These are phyloP conservation scores for Fonsecaea nubica DNA, from an alignment of 2,329 filamentous ascomycete species.

Conservation along the genomic window DNA sequence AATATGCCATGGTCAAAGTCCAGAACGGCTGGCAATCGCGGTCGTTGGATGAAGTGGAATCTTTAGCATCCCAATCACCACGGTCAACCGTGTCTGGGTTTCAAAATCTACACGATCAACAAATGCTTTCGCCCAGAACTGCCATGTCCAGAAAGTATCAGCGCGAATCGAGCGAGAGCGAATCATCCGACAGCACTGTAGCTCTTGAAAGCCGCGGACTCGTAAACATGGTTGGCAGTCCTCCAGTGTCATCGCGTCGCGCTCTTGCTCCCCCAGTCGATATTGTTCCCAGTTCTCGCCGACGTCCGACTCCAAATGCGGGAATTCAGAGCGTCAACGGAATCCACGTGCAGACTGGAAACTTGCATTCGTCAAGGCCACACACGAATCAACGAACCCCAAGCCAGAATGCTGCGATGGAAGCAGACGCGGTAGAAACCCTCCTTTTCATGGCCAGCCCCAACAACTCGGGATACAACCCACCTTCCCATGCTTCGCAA, in stretches of 20 bases:
- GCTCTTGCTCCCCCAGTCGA: conserved; percentile 53
- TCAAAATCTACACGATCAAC: conserved; percentile 59
- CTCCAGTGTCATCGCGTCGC: conserved; percentile 26
- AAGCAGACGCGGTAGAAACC: conserved; percentile 59
- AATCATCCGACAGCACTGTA: conserved; percentile 38
- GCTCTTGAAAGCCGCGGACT: conserved; percentile 30
- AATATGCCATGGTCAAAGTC: conserved; percentile 93
- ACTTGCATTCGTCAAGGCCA: conserved; percentile 28
- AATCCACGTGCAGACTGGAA: conserved; percentile 16
- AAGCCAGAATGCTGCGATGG: conserved; percentile 54
- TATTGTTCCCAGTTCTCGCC: conserved; percentile 48
- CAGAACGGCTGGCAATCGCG: conserved; percentile 86
- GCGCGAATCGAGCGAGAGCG: conserved; percentile 39
- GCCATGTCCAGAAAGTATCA: conserved; percentile 42
- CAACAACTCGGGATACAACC: conserved; percentile 53
- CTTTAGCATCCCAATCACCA: conserved; percentile 73
- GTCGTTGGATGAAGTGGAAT: conserved; percentile 78
- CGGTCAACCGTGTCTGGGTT: conserved; percentile 63
- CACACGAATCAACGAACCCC: conserved; percentile 45
- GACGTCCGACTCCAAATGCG: conserved; percentile 49
- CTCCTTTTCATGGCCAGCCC: conserved; percentile 59
- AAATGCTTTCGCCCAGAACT: conserved; percentile 58
- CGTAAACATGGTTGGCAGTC: conserved; percentile 22
- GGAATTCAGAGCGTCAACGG: conserved; percentile 30
- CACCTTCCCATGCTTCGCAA: conserved; percentile 45